Evolutionary conservation across 2,329 filamentous ascomycete species (phyloP), one percentile per base, ranked within the genome.

Genomic region (Diaporthe batatas): DNA sequence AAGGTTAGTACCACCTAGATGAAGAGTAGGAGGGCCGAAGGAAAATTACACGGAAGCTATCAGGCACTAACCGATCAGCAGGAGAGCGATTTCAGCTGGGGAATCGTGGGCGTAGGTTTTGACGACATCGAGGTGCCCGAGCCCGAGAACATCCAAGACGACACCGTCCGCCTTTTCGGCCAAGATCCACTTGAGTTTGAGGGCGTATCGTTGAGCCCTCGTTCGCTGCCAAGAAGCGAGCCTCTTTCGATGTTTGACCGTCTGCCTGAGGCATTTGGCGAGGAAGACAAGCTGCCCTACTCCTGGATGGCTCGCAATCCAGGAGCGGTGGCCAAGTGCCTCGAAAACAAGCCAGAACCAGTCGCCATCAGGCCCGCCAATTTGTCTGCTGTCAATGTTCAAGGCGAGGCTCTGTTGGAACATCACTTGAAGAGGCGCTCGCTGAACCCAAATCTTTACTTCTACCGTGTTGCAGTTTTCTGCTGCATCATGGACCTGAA

Each of bases 291-390:
- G 3, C 51, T 67, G 3, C 68, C 68, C 32, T 71, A 67, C 23
- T 71, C 68, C 32, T 73, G 58, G 68, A 71, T 71, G 68, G 12
- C 59, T 25, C 39, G 67, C 23, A 53, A 71, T 23, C 58, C 72
- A 25, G 58, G 72, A 3, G 14, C 42, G 1, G n/a, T 54, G 21
- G 4, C 58, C 21, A 5, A 53, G 23, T 4, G 7, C 6, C 12
- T 42, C 12, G 32, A 7, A 47, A 14, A 7, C 18, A 44, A 44
- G 3, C 57, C 68, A 29, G n/a, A 2, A 34, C 4, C 2, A 39
- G 2, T 57, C 36, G 10, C 8, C 4, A n/a, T 32, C 23, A 21
- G 5, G n/a, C 23, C 25, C 11, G 10, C 0, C 29, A 32, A 6
- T 29, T 23, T 10, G 6, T 4, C 6, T 11, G 23, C 4, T 14